Base-by-base conservation (phyloP, 2,329 filamentous ascomycete genomes). In the Hortaea sp. region DNA sequence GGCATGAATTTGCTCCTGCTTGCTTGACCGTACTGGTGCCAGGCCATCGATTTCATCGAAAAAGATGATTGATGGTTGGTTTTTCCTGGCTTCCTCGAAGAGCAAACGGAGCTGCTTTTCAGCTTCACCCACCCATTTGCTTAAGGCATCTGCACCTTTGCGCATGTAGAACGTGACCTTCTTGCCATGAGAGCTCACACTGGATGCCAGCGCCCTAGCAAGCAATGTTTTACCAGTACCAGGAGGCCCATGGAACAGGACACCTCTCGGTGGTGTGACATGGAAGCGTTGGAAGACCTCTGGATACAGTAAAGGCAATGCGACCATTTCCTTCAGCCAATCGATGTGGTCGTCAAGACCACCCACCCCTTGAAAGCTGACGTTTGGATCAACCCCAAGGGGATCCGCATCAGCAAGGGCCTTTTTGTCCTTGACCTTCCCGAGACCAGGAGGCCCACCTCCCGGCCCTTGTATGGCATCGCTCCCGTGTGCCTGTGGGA, bases 81-180 rank as follows among this genome's bases (percentile, higher is more conserved):
- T 97, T 64, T 88, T 92, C 51, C 90, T 79, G 11, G 92, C 92
- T 67, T 98, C 92, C 58, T 97, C 92, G 54, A 98, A 98, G 5
- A 98, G 75, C 47, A 97, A 71, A 40, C 92, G 82, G 45, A 98
- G 78, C 63, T 98, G 92, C 67, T 90, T 84, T 68, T 98, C 92
- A 7, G 94, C 92, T 67, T 98, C 92, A 62, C 92, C 92, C 44
- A 98, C 92, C 92, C 92, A 98, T 68, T 98, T 98, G 67, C 89
- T 95, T 51, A 98, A 72, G 11, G 89, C 89, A 75, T 98, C 92
- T 27, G 92, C 94, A 63, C 92, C 94, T 68, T 98, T 98, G 50
- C 92, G 84, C 92, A 98, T 98, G 68, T 97, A 98, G 59, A 98
- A 98, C 0, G 89, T 97, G 53, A 98, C 92, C 64, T 97, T 97